Conservation (phyloP, 2,329 filamentous ascomycete genomes). For the Venturiaceae sp. region DNA sequence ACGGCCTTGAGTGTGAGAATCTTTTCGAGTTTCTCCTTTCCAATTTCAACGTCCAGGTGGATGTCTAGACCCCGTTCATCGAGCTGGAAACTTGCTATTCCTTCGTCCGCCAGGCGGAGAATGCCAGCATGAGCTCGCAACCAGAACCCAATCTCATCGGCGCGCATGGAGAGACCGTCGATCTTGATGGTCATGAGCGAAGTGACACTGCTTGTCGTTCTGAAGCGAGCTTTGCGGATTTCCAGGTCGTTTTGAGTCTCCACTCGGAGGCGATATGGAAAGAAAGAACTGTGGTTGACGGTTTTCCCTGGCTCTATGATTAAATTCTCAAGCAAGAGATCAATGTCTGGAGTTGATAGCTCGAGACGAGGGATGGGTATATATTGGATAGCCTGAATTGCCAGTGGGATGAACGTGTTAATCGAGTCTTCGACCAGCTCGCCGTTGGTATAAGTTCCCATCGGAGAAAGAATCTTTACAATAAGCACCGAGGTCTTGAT, state of each 20-base stretch:
- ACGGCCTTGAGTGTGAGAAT: slow-evolving; percentile 70
- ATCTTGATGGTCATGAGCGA: slow-evolving; percentile 66
- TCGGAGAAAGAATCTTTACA: slow-evolving; percentile 58
- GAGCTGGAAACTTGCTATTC: slow-evolving; percentile 75
- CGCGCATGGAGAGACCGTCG: slow-evolving; percentile 72
- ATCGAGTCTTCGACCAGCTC: slow-evolving; percentile 67
- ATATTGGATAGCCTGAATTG: slow-evolving; percentile 72
- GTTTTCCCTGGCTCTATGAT: slow-evolving; percentile 82
- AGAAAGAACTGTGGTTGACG: slow-evolving; percentile 77
- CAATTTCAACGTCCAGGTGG: slow-evolving; percentile 74
- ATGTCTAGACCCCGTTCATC: slow-evolving; percentile 85
- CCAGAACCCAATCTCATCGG: slow-evolving; percentile 86
- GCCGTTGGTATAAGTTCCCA: slow-evolving; percentile 53
- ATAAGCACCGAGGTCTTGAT: slow-evolving; percentile 58
- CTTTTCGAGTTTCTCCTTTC: slow-evolving; percentile 66
- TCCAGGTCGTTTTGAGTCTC: slow-evolving; percentile 82
- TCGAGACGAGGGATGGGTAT: slow-evolving; percentile 88
- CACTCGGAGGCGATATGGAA: slow-evolving; percentile 73
- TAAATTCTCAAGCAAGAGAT: slow-evolving; percentile 81
- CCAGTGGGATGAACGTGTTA: slow-evolving; percentile 69
- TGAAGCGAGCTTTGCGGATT: slow-evolving; percentile 65
- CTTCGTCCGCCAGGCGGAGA: slow-evolving; percentile 67
- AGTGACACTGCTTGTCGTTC: slow-evolving; percentile 56
- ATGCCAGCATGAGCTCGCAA: slow-evolving; percentile 68
- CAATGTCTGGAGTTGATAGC: slow-evolving; percentile 70